A percentile compares a stretch with the other conserved stretches of the same genome.
Conservation (phyloP, 2,329 filamentous ascomycete genomes). For the Cytospora paraplurivora region DNA sequence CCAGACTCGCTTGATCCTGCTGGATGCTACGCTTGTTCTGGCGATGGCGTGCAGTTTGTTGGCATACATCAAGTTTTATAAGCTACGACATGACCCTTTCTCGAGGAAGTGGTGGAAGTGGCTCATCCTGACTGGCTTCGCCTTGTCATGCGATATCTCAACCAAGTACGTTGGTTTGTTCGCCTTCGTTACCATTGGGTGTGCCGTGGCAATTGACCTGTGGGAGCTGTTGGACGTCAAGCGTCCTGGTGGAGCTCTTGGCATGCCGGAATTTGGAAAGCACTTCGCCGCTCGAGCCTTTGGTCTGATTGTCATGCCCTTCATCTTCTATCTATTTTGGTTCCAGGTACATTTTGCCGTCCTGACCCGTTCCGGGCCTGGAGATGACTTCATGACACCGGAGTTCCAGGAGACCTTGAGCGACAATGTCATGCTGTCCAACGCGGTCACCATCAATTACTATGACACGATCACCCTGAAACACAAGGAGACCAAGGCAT, state of each 20-base stretch:
- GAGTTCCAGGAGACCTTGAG: conserved; percentile 97
- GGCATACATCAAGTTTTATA: conserved; percentile 97
- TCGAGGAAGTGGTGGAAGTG: conserved; percentile 99
- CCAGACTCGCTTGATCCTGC: conserved; percentile 90
- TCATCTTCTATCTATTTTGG: conserved; percentile 99
- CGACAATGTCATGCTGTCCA: conserved; percentile 90
- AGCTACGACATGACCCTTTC: conserved; percentile 86
- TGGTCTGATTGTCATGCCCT: conserved; percentile 85
- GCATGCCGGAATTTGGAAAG: conserved; percentile 77
- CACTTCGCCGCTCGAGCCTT: conserved; percentile 88
- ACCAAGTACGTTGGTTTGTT: conserved; percentile 98
- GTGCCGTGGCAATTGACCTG: conserved; percentile 88
- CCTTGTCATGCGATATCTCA: conserved; percentile 94
- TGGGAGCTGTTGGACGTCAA: conserved; percentile 94
- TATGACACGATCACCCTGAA: conserved; percentile 84
- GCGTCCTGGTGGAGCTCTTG: conserved; percentile 78
- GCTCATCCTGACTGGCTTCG: conserved; percentile 92
- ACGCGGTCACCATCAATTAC: conserved; percentile 84
- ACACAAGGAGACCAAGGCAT: conserved; percentile 97
- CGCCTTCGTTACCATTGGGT: conserved; percentile 95
- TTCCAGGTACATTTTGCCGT: conserved; percentile 99
- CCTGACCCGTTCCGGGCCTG: conserved; percentile 83
- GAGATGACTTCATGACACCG: conserved; percentile 98
- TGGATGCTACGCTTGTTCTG: conserved; percentile 91
- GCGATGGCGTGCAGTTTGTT: conserved; percentile 95